These are phyloP conservation scores for Nannochloris sp. DNA, from an alignment of 139 green algal genomes.

Conservation along the genomic window DNA sequence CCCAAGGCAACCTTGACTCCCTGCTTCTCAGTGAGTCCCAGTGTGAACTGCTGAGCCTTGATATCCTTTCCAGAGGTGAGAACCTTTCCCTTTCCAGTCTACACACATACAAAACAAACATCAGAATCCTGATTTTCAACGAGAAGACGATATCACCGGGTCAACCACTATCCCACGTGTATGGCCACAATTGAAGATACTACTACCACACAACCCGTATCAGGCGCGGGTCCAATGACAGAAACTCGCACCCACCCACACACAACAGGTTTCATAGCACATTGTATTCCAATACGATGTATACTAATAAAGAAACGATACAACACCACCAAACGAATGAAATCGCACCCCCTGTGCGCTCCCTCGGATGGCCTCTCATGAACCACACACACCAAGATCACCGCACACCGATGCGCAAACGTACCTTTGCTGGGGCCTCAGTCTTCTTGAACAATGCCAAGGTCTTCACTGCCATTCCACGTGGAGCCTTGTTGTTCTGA, in stretches of 20 bases:
- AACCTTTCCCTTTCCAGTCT: conserved; percentile 3
- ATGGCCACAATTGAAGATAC: too few relatives aligned
- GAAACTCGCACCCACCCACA: too few relatives aligned
- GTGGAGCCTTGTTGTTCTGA: not conserved
- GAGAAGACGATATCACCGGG: too few relatives aligned
- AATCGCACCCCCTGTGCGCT: too few relatives aligned
- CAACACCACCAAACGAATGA: too few relatives aligned
- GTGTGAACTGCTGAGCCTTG: not conserved
- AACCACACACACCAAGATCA: not conserved
- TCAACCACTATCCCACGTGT: too few relatives aligned
- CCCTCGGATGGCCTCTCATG: not conserved
- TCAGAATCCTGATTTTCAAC: not conserved
- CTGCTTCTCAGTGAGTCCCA: conserved; percentile 7
- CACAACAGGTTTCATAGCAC: too few relatives aligned
- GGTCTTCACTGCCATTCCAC: not conserved
- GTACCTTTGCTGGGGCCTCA: not conserved
- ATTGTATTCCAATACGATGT: too few relatives aligned
- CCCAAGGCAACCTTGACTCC: conserved; percentile 22
- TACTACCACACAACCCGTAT: too few relatives aligned
- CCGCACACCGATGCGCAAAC: not conserved
- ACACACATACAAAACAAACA: not conserved
- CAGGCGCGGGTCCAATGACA: too few relatives aligned
- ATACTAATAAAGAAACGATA: too few relatives aligned
- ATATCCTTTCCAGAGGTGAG: conserved; percentile 1
- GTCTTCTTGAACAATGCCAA: not conserved